Percentiles rank a stretch among this genome's conserved stretches.
These are phyloP conservation scores for Exidia glandulosa DNA, from an alignment of 768 basidiomycete species.

Conservation along the genomic window DNA sequence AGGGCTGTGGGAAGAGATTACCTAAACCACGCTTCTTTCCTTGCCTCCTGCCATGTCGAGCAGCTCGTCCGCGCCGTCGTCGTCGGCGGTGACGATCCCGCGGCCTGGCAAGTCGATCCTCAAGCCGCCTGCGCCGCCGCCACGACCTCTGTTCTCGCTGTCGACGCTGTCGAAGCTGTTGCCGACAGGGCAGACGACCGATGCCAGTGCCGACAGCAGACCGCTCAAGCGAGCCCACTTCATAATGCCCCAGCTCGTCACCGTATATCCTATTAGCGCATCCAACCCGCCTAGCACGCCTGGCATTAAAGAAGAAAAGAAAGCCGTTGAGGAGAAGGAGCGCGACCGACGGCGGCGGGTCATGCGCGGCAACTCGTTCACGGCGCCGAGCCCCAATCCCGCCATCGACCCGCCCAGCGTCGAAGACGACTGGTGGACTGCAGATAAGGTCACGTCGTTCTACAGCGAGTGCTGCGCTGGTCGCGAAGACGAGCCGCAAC, in stretches of 20 bases:
- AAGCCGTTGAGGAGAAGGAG: slow-evolving; percentile 68
- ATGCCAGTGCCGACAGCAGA: slow-evolving; percentile 34
- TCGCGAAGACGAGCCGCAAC: slow-evolving; percentile 60
- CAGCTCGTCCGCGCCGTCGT: slow-evolving; percentile 37
- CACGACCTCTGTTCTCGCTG: slow-evolving; percentile 53
- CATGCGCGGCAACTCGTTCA: slow-evolving; percentile 40
- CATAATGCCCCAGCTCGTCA: slow-evolving; percentile 74
- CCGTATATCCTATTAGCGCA: slow-evolving; percentile 84
- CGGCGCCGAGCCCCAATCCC: slow-evolving; percentile 2
- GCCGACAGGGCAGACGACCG: slow-evolving; percentile 35
- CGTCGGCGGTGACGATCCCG: slow-evolving; percentile 71
- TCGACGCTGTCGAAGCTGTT: slow-evolving; percentile 60
- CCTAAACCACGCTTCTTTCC: too few relatives aligned
- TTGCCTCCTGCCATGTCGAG: not conserved
- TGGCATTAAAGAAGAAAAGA: slow-evolving; percentile 69
- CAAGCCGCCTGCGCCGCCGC: slow-evolving; percentile 60
- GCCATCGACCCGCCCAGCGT: slow-evolving; percentile 10
- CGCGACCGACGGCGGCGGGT: slow-evolving; percentile 54
- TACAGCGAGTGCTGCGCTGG: slow-evolving; percentile 78
- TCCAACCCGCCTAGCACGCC: slow-evolving; percentile 75
- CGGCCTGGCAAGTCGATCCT: slow-evolving; percentile 74
- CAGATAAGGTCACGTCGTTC: slow-evolving; percentile 75
- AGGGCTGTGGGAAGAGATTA: too few relatives aligned
- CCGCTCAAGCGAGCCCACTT: slow-evolving; percentile 86
- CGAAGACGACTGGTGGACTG: slow-evolving; percentile 69